These are phyloP conservation scores for Talaromyces stipitatus DNA, from an alignment of 495 filamentous ascomycete species.

Conservation along the genomic window DNA sequence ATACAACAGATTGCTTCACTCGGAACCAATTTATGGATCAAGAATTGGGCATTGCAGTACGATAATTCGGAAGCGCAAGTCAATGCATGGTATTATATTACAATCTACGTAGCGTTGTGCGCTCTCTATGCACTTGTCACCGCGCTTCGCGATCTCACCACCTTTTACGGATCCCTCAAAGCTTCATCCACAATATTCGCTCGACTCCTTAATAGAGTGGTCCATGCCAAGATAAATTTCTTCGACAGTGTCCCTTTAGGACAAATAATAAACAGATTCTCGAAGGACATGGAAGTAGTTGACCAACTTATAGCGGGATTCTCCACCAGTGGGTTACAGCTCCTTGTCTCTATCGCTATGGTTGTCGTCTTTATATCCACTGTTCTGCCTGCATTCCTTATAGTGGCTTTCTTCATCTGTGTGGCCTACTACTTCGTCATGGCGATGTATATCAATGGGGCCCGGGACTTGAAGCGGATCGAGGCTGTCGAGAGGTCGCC, in stretches of 20 bases:
- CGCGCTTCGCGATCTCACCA: constrained; percentile 46
- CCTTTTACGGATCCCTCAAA: constrained; percentile 49
- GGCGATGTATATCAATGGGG: constrained; percentile 80
- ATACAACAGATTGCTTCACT: background rate
- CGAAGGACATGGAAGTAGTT: constrained; percentile 63
- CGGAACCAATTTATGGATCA: background rate
- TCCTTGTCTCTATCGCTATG: constrained; percentile 68
- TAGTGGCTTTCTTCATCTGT: constrained; percentile 80
- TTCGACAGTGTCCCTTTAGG: constrained; percentile 72
- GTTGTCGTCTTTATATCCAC: constrained; percentile 85
- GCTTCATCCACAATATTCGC: constrained; percentile 57
- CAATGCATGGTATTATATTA: background rate
- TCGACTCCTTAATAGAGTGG: constrained; percentile 52
- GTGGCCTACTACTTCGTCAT: constrained; percentile 75
- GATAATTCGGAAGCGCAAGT: background rate
- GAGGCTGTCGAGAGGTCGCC: constrained; percentile 75
- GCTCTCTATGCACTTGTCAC: constrained; percentile 46
- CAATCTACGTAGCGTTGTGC: constrained; percentile 56
- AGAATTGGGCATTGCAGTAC: background rate
- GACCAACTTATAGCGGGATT: constrained; percentile 93
- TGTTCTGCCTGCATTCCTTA: constrained; percentile 86
- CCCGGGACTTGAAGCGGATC: constrained; percentile 68
- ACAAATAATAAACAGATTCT: constrained; percentile 68
- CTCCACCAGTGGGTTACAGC: constrained; percentile 63
- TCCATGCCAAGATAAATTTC: constrained; percentile 65